Evolutionary conservation across 345 rosid species (phyloP), one percentile per base, ranked within the genome.

Genomic region (Gynandropsis gynandra): DNA sequence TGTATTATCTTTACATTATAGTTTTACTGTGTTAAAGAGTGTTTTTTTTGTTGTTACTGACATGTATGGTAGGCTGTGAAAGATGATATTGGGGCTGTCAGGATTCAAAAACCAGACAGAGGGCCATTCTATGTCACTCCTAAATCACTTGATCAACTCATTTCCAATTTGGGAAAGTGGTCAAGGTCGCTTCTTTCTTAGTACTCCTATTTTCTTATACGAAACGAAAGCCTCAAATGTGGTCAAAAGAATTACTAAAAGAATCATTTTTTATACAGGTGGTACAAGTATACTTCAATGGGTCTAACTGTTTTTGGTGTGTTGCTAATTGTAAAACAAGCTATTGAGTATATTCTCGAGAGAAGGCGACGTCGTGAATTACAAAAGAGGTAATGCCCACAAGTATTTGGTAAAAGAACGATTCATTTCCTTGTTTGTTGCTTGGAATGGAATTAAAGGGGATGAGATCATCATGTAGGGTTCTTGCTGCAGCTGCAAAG

Each of bases 401-500:
- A 31, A 31, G 42, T 13, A 35, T 33, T 16, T 5, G 41, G 4
- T 37, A 10, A 8, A 2, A 8, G 15, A 37, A 3, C 41, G 4
- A 37, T 37, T 8, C 8, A 37, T 37, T 10, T 37, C 29, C 4
- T 24, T 24, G 29, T 24, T 24, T 24, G 5, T 24, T 24, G 5
- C 29, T 24, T 2, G 4, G 5, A 24, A 24, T 24, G 29, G 35
- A 54, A 65, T 37, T 56, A 52, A 73, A n/a, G n/a, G 41, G 38
- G 55, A 42, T 55, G 7, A 44, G 43, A 32, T 43, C 29, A 21
- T 57, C 12, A 69, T 61, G 16, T 47, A 92, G 98, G 78, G 93
- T 87, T 61, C 86, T 82, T 69, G 89, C 85, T 54, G 98, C 98
- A 54, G 95, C 95, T 50, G 89, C 89, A 35, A 75, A 72, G 76